Percentiles rank a stretch among this genome's conserved stretches.
These are phyloP conservation scores for Stemphylium beticola DNA, from an alignment of 2,329 filamentous ascomycete genomes.

Conservation along the genomic window DNA sequence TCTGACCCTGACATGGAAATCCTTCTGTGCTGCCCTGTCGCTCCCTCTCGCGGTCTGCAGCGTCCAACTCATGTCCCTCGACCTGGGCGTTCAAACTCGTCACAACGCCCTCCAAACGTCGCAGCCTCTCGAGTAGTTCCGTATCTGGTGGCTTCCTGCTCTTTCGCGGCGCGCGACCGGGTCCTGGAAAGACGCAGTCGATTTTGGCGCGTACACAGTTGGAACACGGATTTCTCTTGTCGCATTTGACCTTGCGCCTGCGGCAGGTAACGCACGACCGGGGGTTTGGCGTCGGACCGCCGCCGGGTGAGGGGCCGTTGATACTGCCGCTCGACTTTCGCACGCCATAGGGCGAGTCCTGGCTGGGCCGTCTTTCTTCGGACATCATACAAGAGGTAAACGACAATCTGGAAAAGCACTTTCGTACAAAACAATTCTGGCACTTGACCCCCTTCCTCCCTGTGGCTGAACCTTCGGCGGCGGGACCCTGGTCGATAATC, in stretches of 20 bases:
- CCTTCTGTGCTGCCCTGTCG: conserved; percentile 20
- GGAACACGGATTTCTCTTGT: conserved; percentile 77
- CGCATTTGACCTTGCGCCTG: conserved; percentile 73
- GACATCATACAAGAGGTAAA: conserved; percentile 27
- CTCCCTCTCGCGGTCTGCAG: conserved; percentile 34
- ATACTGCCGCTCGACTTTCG: conserved; percentile 26
- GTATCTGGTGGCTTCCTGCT: conserved; percentile 71
- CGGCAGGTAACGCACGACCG: conserved; percentile 48
- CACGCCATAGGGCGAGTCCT: conserved; percentile 25
- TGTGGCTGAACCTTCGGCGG: conserved; percentile 10
- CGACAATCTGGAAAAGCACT: not conserved
- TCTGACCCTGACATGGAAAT: conserved; percentile 9
- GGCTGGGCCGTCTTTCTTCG: conserved; percentile 27
- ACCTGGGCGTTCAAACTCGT: conserved; percentile 59
- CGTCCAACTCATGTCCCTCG: conserved; percentile 46
- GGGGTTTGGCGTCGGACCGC: conserved; percentile 31
- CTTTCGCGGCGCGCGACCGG: conserved; percentile 73
- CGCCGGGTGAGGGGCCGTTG: conserved; percentile 18
- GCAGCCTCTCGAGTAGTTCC: conserved; percentile 74
- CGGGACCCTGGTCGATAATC: conserved; percentile 13
- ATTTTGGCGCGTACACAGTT: conserved; percentile 75
- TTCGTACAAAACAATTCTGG: not conserved
- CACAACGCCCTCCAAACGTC: conserved; percentile 78
- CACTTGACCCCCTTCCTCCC: conserved; percentile 2
- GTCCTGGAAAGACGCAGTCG: conserved; percentile 75